Base-by-base conservation (phyloP, 352 stramenopile species). In the Phytophthora constricta region DNA sequence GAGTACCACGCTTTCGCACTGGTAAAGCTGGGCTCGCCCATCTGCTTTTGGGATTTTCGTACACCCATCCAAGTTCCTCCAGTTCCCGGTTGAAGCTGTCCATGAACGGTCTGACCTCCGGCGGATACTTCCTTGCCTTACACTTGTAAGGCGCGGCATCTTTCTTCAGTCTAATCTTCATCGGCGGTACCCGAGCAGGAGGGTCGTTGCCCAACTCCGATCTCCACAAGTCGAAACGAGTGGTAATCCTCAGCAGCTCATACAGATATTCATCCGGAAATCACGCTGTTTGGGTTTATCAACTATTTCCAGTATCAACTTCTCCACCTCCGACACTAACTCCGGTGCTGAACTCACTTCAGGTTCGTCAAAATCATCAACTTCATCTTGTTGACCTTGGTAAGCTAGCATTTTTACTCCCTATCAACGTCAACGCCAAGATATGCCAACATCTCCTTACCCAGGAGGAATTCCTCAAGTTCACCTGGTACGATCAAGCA, bases 391-490 rank as follows among this genome's bases (percentile, higher is more conserved):
- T 23, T 55, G 27, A 1, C 23, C 17, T 42, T 55, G 56, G 9
- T 20, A 63, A 0, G 45, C 56, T 10, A 63, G 22, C 56, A 56
- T 63, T 19, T 63, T 20, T 16, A n/a, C 2, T 55, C 19, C 27
- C 56, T 22, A 8, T 55, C 45, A 1, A 63, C 56, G 16, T 56
- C 56, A 26, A 63, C 55, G 10, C 45, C 33, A 4, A 63, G 9
- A 14, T 20, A 46, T 20, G 26, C 5, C 42, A 62, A 5, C 17
- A 50, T 45, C 25, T 62, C 56, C n/a, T 50, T 63, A 1, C 45
- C 56, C 5, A 63, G 23, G 16, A 63, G 45, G 25, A 63, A 55
- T 43, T 63, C 31, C n/a, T 63, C 56, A 19, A 56, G 1, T 13
- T 55, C 43, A 2, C 45, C 45, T 39, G 56, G 45, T 1, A 63